A percentile compares a stretch with the other conserved stretches of the same genome.
Conservation (phyloP, 2,329 filamentous ascomycete genomes). For the Penicillium sp. region DNA sequence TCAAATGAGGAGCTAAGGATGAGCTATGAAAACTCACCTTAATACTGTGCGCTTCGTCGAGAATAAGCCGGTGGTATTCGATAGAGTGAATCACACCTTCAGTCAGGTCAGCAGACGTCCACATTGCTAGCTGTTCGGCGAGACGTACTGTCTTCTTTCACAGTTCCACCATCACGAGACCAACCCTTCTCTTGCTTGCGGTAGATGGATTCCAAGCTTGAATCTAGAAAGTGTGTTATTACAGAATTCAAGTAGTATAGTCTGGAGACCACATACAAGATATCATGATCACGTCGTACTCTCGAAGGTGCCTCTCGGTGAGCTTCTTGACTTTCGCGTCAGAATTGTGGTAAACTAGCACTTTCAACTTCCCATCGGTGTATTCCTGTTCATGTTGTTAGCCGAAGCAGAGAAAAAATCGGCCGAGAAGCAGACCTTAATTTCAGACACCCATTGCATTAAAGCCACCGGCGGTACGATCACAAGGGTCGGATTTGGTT, state of each 20-base stretch:
- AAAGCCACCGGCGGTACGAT: slow-evolving; percentile 87
- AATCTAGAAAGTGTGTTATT: slow-evolving; percentile 29
- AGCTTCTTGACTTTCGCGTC: slow-evolving; percentile 77
- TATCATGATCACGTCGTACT: slow-evolving; percentile 92
- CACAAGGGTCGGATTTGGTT: slow-evolving; percentile 73
- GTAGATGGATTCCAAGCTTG: slow-evolving; percentile 78
- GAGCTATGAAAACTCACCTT: slow-evolving; percentile 48
- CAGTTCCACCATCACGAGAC: slow-evolving; percentile 67
- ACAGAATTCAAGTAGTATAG: background rate
- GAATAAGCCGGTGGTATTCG: slow-evolving; percentile 80
- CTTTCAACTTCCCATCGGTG: slow-evolving; percentile 83
- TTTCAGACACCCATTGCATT: slow-evolving; percentile 90
- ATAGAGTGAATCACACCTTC: slow-evolving; percentile 74
- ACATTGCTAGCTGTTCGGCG: background rate
- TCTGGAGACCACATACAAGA: slow-evolving; percentile 61
- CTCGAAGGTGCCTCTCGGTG: slow-evolving; percentile 65
- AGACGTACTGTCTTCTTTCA: slow-evolving; percentile 63
- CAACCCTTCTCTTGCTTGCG: slow-evolving; percentile 91
- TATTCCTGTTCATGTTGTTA: slow-evolving; percentile 44
- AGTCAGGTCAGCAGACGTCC: slow-evolving; percentile 6
- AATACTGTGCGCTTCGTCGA: slow-evolving; percentile 95
- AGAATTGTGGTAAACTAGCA: slow-evolving; percentile 82
- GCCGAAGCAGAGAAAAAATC: slow-evolving; percentile 1
- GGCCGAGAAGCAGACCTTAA: slow-evolving; percentile 50
- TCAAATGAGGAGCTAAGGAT: background rate